phyloP scores from a whole-genome alignment of 78 protist species.

The Protostelium mycophagum region DNA sequence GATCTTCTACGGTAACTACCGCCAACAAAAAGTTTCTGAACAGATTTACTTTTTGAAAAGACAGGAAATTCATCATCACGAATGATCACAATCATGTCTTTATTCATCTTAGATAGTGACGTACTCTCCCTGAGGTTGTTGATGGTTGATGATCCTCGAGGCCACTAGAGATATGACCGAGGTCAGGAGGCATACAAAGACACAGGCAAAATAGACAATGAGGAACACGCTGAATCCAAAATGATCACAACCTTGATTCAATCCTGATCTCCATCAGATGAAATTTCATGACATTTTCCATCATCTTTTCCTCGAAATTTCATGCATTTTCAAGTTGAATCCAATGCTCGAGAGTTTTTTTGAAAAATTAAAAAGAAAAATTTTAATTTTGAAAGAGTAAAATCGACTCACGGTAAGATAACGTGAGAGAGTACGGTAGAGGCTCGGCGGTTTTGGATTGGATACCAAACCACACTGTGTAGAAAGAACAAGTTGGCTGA shows the following conservation, averaged over 20 bases:
- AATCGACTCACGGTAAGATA: not conserved
- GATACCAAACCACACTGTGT: not conserved
- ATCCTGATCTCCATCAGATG: not conserved
- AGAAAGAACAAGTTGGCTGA: not conserved
- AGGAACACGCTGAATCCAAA: not conserved
- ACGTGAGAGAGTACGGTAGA: not conserved
- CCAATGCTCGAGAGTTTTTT: too few species aligned
- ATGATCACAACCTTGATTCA: not conserved
- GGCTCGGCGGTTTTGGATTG: not conserved
- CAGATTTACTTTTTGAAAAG: too few species aligned
- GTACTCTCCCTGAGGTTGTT: too few species aligned
- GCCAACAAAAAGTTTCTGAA: too few species aligned
- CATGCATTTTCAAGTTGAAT: too few species aligned
- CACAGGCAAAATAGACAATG: not conserved
- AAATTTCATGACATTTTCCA: too few species aligned
- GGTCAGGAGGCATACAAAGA: not conserved
- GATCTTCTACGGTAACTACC: too few species aligned
- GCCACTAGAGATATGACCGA: not conserved
- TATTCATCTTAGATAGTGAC: too few species aligned
- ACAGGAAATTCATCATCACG: too few species aligned
- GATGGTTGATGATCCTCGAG: not conserved
- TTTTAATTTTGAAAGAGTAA: not conserved
- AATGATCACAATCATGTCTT: too few species aligned
- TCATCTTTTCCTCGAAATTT: too few species aligned
- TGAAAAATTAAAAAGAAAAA: too few species aligned